Evolutionary conservation across 306 rosid genomes (phyloP), one percentile per base, ranked within the genome.

Genomic region (Cucurbita argyrosperma): DNA sequence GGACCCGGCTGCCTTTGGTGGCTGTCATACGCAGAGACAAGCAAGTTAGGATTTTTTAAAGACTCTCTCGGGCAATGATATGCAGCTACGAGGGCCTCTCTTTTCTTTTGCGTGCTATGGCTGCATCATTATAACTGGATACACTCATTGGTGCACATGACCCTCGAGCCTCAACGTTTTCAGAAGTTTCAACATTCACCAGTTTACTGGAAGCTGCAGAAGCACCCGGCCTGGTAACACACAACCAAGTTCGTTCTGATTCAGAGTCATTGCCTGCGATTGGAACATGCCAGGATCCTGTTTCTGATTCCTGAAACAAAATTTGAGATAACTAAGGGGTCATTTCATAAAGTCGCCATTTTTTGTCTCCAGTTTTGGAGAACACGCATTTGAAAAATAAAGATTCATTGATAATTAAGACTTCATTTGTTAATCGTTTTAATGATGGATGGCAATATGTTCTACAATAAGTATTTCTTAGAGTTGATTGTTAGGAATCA

Each of bases 241-340:
- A 94, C 59, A 94, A 87, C 99, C 99, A 94, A 58, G 78, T 79
- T 71, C 77, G 83, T 3, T 67, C 80, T 42, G 90, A 78, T 76
- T 81, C 85, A 46, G 55, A 16, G 79, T 80, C 62, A 39, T 71
- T 67, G 6, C 63, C 77, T 5, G 83, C 82, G 61, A 84, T 6
- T n/a, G 99, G 97, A 30, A 94, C 85, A 76, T 94, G 99, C 96
- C 97, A 94, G 13, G 89, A 83, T 66, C 99, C 96, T 45, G 76
- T 86, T 54, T 80, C 96, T 7, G 87, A 88, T 79, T 94, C 97
- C 99, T 94, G 83, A 60, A 85, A 83, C 50, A 79, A 14, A 76
- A 59, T 77, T 68, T 3, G 8, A 40, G 10, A 60, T 47, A 13
- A 45, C 12, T 46, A 4, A 21, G 10, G 23, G 10, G 11, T 39